Conservation (phyloP, 1,284 basidiomycete genomes). For the Anthracocystis setariae region DNA sequence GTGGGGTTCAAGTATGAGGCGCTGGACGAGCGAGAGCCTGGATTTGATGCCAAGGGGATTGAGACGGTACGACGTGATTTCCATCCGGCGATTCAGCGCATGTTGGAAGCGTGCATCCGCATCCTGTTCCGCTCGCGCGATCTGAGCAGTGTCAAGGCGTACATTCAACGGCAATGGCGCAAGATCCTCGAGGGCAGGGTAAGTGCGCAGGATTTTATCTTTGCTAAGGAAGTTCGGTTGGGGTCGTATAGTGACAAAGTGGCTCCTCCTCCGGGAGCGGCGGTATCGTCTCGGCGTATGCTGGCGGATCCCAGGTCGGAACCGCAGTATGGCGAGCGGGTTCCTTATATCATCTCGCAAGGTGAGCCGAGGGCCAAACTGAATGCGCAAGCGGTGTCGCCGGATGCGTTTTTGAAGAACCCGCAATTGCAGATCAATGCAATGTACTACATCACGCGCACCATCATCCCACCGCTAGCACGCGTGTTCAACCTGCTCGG, state of each 20-base stretch:
- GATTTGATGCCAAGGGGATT: constrained; percentile 96
- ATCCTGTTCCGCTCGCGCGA: constrained; percentile 87
- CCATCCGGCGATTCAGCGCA: constrained; percentile 61
- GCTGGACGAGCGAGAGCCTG: constrained; percentile 79
- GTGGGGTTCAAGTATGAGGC: constrained; percentile 94
- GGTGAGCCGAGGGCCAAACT: constrained; percentile 77
- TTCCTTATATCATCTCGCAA: constrained; percentile 86
- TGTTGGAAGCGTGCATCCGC: constrained; percentile 64
- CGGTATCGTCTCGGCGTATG: constrained; percentile 82
- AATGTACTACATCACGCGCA: constrained; percentile 87
- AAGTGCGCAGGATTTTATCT: constrained; percentile 88
- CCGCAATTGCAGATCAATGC: constrained; percentile 79
- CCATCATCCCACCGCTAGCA: constrained; percentile 87
- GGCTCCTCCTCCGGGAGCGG: constrained; percentile 87
- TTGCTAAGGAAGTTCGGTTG: constrained; percentile 91
- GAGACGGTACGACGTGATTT: constrained; percentile 90
- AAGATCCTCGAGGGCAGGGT: constrained; percentile 83
- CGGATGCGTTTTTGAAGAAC: constrained; percentile 80
- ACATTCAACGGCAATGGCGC: constrained; percentile 85
- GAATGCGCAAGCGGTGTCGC: constrained; percentile 82
- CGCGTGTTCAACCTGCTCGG: constrained; percentile 92
- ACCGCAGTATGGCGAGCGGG: constrained; percentile 89
- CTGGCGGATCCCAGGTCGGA: constrained; percentile 82
- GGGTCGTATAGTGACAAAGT: constrained; percentile 78
- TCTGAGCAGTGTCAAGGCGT: constrained; percentile 86